Conservation (phyloP, 1,284 basidiomycete species). For the Papiliotrema nemorosa region DNA sequence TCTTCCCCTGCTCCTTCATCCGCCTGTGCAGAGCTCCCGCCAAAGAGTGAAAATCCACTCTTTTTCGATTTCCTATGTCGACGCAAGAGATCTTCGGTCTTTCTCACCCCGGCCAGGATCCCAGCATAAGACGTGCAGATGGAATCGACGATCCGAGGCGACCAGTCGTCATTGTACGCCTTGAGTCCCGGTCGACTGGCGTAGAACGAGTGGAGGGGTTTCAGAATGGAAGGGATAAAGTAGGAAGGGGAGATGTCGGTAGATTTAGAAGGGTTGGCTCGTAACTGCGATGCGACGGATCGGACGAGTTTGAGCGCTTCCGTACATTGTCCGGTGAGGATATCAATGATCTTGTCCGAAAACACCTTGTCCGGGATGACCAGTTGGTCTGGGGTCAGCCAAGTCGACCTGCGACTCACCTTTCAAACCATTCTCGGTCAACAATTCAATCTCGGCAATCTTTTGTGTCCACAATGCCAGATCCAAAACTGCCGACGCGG, state of each 20-base stretch:
- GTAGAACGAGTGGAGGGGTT: constrained; percentile 76
- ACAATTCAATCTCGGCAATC: constrained; percentile 14
- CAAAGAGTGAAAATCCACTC: constrained; percentile 66
- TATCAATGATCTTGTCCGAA: constrained; percentile 61
- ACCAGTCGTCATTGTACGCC: constrained; percentile 58
- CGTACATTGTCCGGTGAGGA: constrained; percentile 72
- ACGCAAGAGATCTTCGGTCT: constrained; percentile 81
- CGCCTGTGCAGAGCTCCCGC: constrained; percentile 13
- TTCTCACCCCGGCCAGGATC: constrained; percentile 74
- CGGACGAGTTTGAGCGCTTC: constrained; percentile 83
- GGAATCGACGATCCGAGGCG: constrained; percentile 66
- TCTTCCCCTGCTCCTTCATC: constrained; percentile 60
- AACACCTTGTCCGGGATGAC: constrained; percentile 37
- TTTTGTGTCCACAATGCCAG: constrained; percentile 22
- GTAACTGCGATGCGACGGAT: constrained; percentile 81
- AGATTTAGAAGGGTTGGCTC: constrained; percentile 49
- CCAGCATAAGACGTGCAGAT: constrained; percentile 60
- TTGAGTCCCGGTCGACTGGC: constrained; percentile 58
- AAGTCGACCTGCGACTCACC: constrained; percentile 11
- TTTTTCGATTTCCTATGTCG: constrained; percentile 82
- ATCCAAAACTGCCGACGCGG: constrained; percentile 34
- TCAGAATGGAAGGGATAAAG: constrained; percentile 75
- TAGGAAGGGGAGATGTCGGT: constrained; percentile 66
- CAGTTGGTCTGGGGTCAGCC: constrained; percentile 16
- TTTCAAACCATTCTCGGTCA: constrained; percentile 10